Evolutionary conservation across 257 asterid species (phyloP).

Genomic region (Przewalskia tangutica): DNA sequence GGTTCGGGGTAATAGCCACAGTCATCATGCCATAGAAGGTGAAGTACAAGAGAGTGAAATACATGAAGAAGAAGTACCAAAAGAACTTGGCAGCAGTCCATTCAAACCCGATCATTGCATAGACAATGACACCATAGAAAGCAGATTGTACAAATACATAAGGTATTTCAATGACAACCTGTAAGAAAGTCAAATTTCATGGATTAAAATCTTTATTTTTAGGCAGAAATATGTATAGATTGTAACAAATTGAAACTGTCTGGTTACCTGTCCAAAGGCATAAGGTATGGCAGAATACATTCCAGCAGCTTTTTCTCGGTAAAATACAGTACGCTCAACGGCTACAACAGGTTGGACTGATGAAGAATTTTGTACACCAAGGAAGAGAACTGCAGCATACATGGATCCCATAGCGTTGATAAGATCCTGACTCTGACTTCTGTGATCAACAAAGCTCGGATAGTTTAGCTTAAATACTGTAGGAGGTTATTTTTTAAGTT

Average conservation of each 20-base stretch:
- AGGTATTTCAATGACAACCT: conserved; percentile 43
- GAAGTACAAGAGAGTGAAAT: not conserved
- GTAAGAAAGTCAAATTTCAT: not conserved
- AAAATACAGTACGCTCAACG: conserved; percentile 1
- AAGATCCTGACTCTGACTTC: not conserved
- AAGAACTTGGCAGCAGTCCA: too few relatives aligned
- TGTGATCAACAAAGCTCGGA: not conserved
- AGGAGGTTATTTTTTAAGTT: not conserved
- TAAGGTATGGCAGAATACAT: conserved; percentile 6
- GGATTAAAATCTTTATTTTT: not conserved
- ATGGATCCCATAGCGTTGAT: conserved; percentile 2
- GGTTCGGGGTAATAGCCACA: not conserved
- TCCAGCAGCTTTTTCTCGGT: conserved; percentile 2
- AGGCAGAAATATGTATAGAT: not conserved
- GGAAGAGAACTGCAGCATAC: conserved; percentile 1
- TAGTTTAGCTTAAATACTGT: not conserved
- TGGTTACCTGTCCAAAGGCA: not conserved
- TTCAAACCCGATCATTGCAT: too few relatives aligned
- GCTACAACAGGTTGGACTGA: conserved; percentile 4
- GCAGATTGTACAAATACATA: conserved; percentile 9
- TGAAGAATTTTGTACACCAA: conserved; percentile 1
- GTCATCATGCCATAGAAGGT: not conserved
- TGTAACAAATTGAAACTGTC: not conserved
- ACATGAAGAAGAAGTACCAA: not conserved
- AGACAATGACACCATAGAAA: too few relatives aligned